Evolutionary conservation across 169 alveolate genomes (phyloP).

Genomic region (Cryptosporidium meleagridis): DNA sequence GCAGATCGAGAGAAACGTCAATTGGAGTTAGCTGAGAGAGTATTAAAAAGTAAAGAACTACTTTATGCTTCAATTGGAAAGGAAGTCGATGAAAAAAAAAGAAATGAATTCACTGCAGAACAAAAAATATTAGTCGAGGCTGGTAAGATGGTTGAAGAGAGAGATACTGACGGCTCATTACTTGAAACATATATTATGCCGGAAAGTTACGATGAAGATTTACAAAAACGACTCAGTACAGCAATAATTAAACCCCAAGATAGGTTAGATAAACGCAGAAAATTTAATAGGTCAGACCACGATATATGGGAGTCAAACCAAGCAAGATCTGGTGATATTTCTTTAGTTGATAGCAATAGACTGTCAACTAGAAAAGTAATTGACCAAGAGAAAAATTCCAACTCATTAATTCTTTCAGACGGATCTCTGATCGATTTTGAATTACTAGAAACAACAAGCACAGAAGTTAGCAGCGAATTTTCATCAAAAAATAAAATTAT

Average conservation of each 20-base stretch:
- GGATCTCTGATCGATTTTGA: constrained; percentile 67
- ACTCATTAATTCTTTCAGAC: constrained; percentile 34
- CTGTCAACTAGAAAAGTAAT: background rate
- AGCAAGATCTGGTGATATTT: constrained; percentile 26
- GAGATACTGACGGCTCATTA: constrained; percentile 82
- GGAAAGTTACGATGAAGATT: constrained; percentile 89
- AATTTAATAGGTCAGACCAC: constrained; percentile 15
- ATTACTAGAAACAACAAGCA: constrained; percentile 41
- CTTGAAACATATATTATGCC: constrained; percentile 85
- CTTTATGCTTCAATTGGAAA: constrained; percentile 82
- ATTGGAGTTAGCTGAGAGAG: constrained; percentile 92
- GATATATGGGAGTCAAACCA: constrained; percentile 62
- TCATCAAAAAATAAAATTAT: background rate
- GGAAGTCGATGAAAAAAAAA: constrained; percentile 86
- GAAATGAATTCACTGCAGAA: constrained; percentile 84
- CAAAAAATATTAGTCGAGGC: constrained; percentile 89
- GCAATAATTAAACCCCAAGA: constrained; percentile 54
- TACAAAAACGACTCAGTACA: constrained; percentile 47
- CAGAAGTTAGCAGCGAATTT: background rate
- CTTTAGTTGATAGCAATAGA: background rate
- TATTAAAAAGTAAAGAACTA: constrained; percentile 89
- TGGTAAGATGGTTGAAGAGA: constrained; percentile 85
- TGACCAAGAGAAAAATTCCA: background rate
- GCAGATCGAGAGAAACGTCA: constrained; percentile 92
- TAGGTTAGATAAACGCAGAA: constrained; percentile 30